A percentile compares a stretch with the other conserved stretches of the same genome.
These are phyloP conservation scores for Coemansia sp. DNA, from an alignment of 192 early-diverging fungal genomes.

Conservation along the genomic window DNA sequence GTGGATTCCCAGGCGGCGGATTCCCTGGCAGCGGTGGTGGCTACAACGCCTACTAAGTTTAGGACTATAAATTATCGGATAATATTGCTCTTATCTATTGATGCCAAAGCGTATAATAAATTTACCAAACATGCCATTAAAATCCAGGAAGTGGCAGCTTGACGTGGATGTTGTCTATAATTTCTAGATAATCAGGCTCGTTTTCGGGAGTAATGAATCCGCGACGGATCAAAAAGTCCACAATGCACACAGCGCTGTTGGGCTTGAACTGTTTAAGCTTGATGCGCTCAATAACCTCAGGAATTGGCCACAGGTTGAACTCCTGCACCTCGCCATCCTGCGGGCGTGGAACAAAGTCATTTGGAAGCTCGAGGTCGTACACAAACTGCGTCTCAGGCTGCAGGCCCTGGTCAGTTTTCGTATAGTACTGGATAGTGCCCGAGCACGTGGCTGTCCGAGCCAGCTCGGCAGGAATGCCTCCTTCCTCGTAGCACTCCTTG, in stretches of 20 bases:
- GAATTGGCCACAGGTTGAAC: conserved; percentile 62
- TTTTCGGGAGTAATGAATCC: conserved; percentile 70
- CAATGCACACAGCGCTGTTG: conserved; percentile 70
- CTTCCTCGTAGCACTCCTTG: conserved; percentile 93
- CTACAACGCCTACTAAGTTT: not conserved
- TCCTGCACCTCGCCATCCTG: conserved; percentile 90
- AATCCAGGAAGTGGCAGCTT: conserved; percentile 68
- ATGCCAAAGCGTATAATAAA: conserved; percentile 1
- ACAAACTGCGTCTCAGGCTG: conserved; percentile 84
- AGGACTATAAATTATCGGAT: too few species aligned
- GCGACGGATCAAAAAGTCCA: conserved; percentile 87
- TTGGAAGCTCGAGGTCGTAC: conserved; percentile 78
- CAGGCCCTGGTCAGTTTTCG: conserved; percentile 60
- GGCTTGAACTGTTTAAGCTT: conserved; percentile 72
- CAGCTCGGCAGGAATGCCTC: conserved; percentile 60
- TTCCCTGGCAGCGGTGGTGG: not conserved
- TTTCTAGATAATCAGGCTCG: conserved; percentile 79
- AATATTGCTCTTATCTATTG: not conserved
- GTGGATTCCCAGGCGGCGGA: not conserved
- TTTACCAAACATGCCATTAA: not conserved
- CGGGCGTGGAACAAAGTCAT: conserved; percentile 61
- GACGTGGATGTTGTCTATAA: conserved; percentile 65
- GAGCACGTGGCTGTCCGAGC: conserved; percentile 56
- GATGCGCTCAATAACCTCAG: conserved; percentile 49
- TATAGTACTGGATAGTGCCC: conserved; percentile 73